Percentiles rank a stretch among this genome's conserved stretches.
phyloP scores from a whole-genome alignment of 2,329 filamentous ascomycete species.

The Colletotrichum paranaense region DNA sequence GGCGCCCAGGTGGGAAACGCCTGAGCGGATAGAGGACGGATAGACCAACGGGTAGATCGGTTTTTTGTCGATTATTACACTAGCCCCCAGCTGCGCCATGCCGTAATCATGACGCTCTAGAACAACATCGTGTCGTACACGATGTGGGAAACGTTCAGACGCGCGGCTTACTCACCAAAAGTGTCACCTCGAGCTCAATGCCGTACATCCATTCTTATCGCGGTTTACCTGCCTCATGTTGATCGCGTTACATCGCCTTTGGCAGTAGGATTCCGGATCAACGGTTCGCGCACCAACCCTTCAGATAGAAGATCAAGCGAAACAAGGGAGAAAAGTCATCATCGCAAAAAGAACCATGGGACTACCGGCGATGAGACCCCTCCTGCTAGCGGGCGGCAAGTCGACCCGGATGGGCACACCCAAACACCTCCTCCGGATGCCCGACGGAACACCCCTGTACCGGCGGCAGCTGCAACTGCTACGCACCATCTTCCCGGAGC shows the following conservation, averaged over 20 bases:
- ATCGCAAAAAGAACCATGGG: neutral
- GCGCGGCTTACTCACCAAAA: neutral
- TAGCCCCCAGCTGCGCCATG: neutral
- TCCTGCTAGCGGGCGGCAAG: conserved; percentile 46
- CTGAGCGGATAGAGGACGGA: neutral
- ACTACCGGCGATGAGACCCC: conserved; percentile 38
- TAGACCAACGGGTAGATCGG: neutral
- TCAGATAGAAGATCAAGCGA: neutral
- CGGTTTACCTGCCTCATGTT: neutral
- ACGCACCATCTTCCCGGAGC: conserved; percentile 39
- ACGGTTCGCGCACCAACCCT: neutral
- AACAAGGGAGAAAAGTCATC: neutral
- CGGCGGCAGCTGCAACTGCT: conserved; percentile 41
- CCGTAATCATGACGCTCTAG: conserved; percentile 32
- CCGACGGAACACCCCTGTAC: conserved; percentile 42
- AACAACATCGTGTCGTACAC: neutral
- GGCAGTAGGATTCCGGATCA: neutral
- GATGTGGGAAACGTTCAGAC: neutral
- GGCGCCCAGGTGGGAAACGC: neutral
- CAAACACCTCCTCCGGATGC: conserved; percentile 46
- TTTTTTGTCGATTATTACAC: neutral
- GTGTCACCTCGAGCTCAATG: neutral
- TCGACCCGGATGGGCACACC: conserved; percentile 45
- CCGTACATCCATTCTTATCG: neutral
- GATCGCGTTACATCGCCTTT: neutral